Evolutionary conservation across 257 asterid genomes (phyloP), one percentile per base, ranked within the genome.

Genomic region (Solanum ossicruentum): DNA sequence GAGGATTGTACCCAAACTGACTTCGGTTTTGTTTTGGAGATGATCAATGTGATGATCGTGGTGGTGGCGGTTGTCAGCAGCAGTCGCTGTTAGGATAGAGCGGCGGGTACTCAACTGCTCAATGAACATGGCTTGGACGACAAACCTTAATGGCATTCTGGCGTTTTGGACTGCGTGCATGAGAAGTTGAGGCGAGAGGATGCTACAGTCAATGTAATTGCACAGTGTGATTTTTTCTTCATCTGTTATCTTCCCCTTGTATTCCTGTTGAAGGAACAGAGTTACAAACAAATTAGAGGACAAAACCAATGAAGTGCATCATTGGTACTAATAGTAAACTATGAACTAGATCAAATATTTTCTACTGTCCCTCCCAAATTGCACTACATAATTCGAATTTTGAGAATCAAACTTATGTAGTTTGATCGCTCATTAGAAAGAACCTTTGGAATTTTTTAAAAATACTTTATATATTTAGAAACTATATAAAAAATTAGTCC

Each of bases 161-260:
- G 98, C 94, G 80, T 94, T 94, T 84, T 96, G 98, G 5, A 96
- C 99, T 0, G 98, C 98, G 60, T 94, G 95, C 96, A 96, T 94
- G 5, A 96, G 91, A 55, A 90, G 82, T 51, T 77, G 86, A 7
- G 95, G 89, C 3, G 99, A 92, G 16, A 96, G 79, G 21, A 90
- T 89, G 83, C 90, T 89, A 90, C 98, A 96, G 87, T 94, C 98
- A 83, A 94, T 92, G 84, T 87, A 88, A 87, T 96, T 93, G 92
- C 99, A 94, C 86, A 96, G 86, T 82, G 87, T 67, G 84, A 86
- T 86, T 39, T 94, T 94, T 85, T 90, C 88, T 12, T 93, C 98
- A 21, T 96, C 99, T 3, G 85, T 12, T 12, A 90, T 41, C 49
- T 80, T 84, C 47, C 86, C 96, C 1, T 9, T 52, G 86, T 91